These are phyloP conservation scores for Ogataea methanolica DNA, from an alignment of 805 yeast species.

Conservation along the genomic window DNA sequence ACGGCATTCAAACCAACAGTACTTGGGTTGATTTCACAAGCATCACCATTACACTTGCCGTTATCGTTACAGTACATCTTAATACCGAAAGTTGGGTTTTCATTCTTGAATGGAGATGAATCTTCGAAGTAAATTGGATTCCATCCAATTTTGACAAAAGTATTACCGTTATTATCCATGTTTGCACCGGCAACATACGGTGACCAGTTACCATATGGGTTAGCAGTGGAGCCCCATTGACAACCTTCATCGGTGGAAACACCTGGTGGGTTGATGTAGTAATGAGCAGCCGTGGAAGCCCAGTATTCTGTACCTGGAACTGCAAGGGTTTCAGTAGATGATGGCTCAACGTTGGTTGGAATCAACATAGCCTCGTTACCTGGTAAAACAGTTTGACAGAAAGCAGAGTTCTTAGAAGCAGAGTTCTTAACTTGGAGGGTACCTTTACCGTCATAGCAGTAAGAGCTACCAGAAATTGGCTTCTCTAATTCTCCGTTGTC, in stretches of 20 bases:
- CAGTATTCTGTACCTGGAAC: conserved; percentile 84
- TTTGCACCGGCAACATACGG: conserved; percentile 93
- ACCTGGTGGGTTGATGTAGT: conserved; percentile 81
- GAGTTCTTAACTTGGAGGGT: conserved; percentile 55
- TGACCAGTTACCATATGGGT: conserved; percentile 86
- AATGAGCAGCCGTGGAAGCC: conserved; percentile 85
- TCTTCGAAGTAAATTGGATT: conserved; percentile 77
- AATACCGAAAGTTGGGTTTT: conserved; percentile 64
- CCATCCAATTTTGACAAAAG: conserved; percentile 86
- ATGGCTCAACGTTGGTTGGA: conserved; percentile 64
- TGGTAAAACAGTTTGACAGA: conserved; percentile 91
- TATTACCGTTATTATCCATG: conserved; percentile 62
- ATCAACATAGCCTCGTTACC: conserved; percentile 94
- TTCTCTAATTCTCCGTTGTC: conserved; percentile 61
- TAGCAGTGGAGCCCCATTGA: conserved; percentile 69
- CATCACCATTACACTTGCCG: conserved; percentile 64
- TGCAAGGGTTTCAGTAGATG: conserved; percentile 52
- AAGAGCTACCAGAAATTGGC: conserved; percentile 51
- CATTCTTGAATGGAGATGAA: conserved; percentile 46
- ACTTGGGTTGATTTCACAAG: conserved; percentile 81
- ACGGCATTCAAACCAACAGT: conserved; percentile 52
- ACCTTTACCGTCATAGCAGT: conserved; percentile 76
- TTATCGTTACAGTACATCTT: conserved; percentile 69
- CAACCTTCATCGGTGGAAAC: conserved; percentile 72
- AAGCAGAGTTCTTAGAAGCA: conserved; percentile 60